Conservation (phyloP, 2,329 filamentous ascomycete species). For the Fusarium nelsonii region DNA sequence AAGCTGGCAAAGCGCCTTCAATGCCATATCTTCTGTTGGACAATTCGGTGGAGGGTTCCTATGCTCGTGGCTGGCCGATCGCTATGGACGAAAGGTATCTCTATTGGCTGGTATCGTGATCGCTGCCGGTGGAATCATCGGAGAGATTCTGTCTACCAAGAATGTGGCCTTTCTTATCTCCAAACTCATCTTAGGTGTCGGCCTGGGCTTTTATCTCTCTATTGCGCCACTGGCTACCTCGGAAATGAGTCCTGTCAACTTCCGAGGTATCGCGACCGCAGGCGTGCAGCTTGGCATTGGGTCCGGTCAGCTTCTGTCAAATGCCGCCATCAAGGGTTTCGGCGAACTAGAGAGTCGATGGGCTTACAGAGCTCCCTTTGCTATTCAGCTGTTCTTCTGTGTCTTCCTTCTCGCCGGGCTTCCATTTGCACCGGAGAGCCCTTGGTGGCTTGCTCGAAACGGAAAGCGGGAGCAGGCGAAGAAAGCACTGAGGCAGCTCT, state of each 20-base stretch:
- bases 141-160: too few species aligned
- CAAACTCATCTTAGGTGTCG: too few species aligned
- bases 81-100: too few species aligned
- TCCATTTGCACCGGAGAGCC: slow-evolving; percentile 57
- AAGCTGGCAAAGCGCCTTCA: too few species aligned
- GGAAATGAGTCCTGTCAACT: neutral
- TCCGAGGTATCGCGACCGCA: slow-evolving; percentile 58
- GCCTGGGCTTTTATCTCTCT: too few species aligned
- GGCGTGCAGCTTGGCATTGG: slow-evolving; percentile 64
- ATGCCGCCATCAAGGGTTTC: slow-evolving; percentile 68
- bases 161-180: too few species aligned
- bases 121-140: too few species aligned
- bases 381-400: slow-evolving; percentile 54
- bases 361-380: slow-evolving; percentile 64
- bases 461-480: slow-evolving; percentile 50
- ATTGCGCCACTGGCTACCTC: too few species aligned
- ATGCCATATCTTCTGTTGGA: too few species aligned
- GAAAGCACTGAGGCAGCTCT: slow-evolving; percentile 49
- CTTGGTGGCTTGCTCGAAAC: slow-evolving; percentile 55
- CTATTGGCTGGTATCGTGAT: too few species aligned
- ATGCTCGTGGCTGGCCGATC: too few species aligned
- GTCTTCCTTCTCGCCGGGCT: slow-evolving; percentile 50
- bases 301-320: slow-evolving; percentile 68
- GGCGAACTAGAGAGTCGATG: slow-evolving; percentile 63
- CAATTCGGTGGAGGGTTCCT: too few species aligned